Percentiles rank a stretch among this genome's conserved stretches.
phyloP scores from a whole-genome alignment of 139 green algal species.

The Chlamydomonas sp. region DNA sequence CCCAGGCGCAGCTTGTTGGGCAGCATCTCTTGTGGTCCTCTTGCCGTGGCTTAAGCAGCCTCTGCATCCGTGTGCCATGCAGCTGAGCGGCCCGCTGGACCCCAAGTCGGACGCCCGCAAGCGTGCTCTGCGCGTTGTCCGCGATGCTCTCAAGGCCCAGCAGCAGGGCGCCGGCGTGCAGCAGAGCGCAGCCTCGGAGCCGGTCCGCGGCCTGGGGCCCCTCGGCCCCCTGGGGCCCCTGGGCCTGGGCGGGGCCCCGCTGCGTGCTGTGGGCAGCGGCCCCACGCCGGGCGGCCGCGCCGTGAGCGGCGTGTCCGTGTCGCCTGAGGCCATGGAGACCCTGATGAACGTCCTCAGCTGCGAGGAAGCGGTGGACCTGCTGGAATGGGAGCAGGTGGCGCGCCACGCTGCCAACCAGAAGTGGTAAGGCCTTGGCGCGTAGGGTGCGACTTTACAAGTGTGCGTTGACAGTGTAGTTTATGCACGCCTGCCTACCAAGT shows the following conservation, averaged over 20 bases:
- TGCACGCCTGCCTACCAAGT: neutral
- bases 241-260: neutral
- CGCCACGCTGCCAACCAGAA: neutral
- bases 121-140: constrained; percentile 39
- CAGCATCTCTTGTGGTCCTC: too few species aligned
- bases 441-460: too few species aligned
- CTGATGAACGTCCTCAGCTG: constrained; percentile 49
- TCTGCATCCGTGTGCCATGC: constrained; percentile 6
- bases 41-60: neutral
- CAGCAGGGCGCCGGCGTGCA: constrained; percentile 1
- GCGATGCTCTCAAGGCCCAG: constrained; percentile 38
- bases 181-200: neutral
- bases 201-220: neutral
- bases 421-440: constrained; percentile 22
- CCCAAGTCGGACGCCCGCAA: constrained; percentile 25
- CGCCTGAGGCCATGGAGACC: constrained; percentile 6
- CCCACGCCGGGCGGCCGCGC: neutral
- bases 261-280: neutral
- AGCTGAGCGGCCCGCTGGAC: constrained; percentile 11
- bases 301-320: neutral
- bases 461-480: too few species aligned
- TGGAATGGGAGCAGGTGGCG: constrained; percentile 68
- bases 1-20: too few species aligned
- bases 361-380: constrained; percentile 60
- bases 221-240: neutral